Evolutionary conservation across 768 basidiomycete species (phyloP), one percentile per base, ranked within the genome.

Genomic region (Leccinum fibrillosum): DNA sequence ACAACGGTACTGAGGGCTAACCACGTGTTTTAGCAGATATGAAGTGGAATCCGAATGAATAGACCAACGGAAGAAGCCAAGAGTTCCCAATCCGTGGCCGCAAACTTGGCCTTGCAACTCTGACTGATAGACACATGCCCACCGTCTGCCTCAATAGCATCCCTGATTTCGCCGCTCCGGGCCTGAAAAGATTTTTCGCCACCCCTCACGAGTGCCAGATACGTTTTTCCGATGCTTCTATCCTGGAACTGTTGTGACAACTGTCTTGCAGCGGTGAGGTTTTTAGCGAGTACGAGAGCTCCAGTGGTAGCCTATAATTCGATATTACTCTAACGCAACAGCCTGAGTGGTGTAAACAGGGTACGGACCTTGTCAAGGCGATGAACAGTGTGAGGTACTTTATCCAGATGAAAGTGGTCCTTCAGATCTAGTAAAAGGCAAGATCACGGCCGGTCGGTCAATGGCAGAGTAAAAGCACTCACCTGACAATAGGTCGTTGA

Each of bases 121-220:
- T 68, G 65, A 47, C 64, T 69, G 13, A 72, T 59, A 12, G 69
- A 69, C 12, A 80, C 82, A 28, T 79, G 72, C 0, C 86, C 86
- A 2, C 68, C 60, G 54, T 78, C 67, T 11, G 65, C 76, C 25
- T 72, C 66, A 15, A 88, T 68, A 4, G 75, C 62, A 21, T 72
- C 70, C 34, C 75, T 71, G 34, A 87, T 82, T 49, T 76, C 83
- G 76, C 66, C 69, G 15, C 60, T 66, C n/a, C 55, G 69, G 5
- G 60, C 59, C 8, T 69, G 56, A 58, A 87, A 85, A 0, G 80
- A 77, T 55, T 79, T 72, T 26, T 63, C 61, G 10, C 81, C 81
- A 15, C 79, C 85, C 23, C 81, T 76, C 1, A 89, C 85, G 28
- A 89, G 69, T 0, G 87, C 88, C 17, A 88, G 76, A 63, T 89